Evolutionary conservation across 768 basidiomycete genomes (phyloP).

Genomic region (Amanita exitialis): DNA sequence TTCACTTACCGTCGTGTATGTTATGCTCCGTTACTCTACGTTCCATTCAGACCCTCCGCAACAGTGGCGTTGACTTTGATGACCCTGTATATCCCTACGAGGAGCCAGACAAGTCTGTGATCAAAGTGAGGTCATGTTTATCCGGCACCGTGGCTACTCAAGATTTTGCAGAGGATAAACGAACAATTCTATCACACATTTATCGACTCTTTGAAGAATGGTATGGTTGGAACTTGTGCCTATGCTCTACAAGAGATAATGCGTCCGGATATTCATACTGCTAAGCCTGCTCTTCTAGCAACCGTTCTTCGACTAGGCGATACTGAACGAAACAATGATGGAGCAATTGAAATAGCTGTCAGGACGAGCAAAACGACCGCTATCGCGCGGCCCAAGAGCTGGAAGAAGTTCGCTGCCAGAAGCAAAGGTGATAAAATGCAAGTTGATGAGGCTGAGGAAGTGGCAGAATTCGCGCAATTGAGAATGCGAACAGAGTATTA

Average conservation of each 20-base stretch:
- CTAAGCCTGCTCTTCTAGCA: slow-evolving; percentile 56
- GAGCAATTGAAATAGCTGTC: slow-evolving; percentile 66
- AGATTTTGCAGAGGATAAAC: slow-evolving; percentile 46
- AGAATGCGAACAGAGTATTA: slow-evolving; percentile 48
- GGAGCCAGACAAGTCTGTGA: slow-evolving; percentile 58
- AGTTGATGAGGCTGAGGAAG: slow-evolving; percentile 24
- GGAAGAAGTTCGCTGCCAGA: slow-evolving; percentile 65
- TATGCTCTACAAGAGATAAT: slow-evolving; percentile 52
- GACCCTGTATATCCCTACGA: slow-evolving; percentile 54
- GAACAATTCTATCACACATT: slow-evolving; percentile 62
- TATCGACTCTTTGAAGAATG: slow-evolving; percentile 28
- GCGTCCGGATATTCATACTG: slow-evolving; percentile 53
- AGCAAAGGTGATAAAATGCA: slow-evolving; percentile 23
- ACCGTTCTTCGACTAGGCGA: slow-evolving; percentile 76
- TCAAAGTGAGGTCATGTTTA: slow-evolving; percentile 46
- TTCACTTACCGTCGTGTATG: slow-evolving; percentile 62
- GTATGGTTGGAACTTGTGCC: slow-evolving; percentile 53
- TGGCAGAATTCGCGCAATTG: slow-evolving; percentile 30
- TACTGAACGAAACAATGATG: slow-evolving; percentile 47
- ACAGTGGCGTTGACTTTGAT: slow-evolving; percentile 83
- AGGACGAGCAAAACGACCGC: slow-evolving; percentile 78
- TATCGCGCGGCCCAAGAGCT: slow-evolving; percentile 53
- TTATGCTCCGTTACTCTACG: not conserved
- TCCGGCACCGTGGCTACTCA: not conserved
- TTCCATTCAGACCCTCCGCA: slow-evolving; percentile 1